Percentiles rank a stretch among this genome's conserved stretches.
Conservation (phyloP, 768 basidiomycete genomes). For the Russula abietina region DNA sequence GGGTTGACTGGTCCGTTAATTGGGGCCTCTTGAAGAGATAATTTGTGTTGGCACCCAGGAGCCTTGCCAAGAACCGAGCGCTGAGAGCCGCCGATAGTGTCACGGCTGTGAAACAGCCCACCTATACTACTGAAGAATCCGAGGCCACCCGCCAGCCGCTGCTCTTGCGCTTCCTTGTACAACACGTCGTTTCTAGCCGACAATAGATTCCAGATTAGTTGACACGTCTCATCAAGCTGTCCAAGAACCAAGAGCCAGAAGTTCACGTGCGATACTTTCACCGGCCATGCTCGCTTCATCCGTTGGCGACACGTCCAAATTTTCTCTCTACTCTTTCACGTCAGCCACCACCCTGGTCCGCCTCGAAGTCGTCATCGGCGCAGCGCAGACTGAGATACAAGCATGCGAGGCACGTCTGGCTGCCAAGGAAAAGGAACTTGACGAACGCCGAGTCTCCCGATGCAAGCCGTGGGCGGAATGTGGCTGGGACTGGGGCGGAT, state of each 20-base stretch:
- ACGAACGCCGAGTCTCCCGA: slow-evolving; percentile 45
- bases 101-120: no score
- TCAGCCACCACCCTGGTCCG: not conserved
- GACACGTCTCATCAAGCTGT: slow-evolving; percentile 74
- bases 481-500: slow-evolving; percentile 59
- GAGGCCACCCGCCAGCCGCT: no score
- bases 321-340: slow-evolving; percentile 24
- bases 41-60: no score
- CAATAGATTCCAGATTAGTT: slow-evolving; percentile 39
- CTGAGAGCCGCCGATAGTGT: no score
- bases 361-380: slow-evolving; percentile 34
- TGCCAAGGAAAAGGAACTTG: slow-evolving; percentile 60
- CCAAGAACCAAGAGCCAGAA: slow-evolving; percentile 56
- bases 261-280: slow-evolving; percentile 35
- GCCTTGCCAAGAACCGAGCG: no score
- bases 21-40: no score
- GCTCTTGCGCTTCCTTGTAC: not conserved
- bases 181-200: not conserved
- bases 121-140: no score
- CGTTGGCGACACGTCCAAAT: slow-evolving; percentile 33
- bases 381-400: slow-evolving; percentile 74
- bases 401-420: slow-evolving; percentile 76
- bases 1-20: no score
- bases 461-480: slow-evolving; percentile 63
- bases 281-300: slow-evolving; percentile 39